Percentiles rank a stretch among this genome's conserved stretches.
These are phyloP conservation scores for Mallotus japonicus DNA, from an alignment of 441 rosid genomes.

Conservation along the genomic window DNA sequence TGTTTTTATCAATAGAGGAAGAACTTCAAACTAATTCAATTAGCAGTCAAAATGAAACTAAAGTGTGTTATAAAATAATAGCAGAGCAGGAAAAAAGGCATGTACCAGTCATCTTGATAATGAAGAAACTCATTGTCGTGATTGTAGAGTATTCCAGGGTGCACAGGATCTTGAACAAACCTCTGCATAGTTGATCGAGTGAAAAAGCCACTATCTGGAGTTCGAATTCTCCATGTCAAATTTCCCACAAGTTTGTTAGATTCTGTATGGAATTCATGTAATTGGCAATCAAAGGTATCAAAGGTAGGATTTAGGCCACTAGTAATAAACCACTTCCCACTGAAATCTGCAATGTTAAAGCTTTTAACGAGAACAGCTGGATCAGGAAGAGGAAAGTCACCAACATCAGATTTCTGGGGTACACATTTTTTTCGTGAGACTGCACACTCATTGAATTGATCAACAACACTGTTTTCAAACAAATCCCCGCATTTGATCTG, in stretches of 20 bases:
- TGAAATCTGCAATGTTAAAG: conserved; percentile 73
- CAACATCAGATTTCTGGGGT: conserved; percentile 79
- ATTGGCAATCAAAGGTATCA: conserved; percentile 80
- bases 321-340: conserved; percentile 83
- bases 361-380: conserved; percentile 69
- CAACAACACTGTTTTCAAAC: conserved; percentile 79
- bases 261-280: conserved; percentile 84
- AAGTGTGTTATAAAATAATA: not conserved
- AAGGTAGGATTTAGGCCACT: conserved; percentile 93
- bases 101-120: conserved; percentile 96
- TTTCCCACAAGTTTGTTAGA: conserved; percentile 68
- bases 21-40: not conserved
- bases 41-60: not conserved
- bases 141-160: conserved; percentile 74
- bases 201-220: conserved; percentile 78
- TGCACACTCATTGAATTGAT: conserved; percentile 91
- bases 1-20: not conserved
- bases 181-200: conserved; percentile 66
- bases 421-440: conserved; percentile 90
- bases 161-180: conserved; percentile 75
- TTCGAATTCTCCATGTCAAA: conserved; percentile 78
- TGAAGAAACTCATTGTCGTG: conserved; percentile 93
- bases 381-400: conserved; percentile 87
- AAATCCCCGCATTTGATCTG: conserved; percentile 94
- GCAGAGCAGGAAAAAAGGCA: conserved; percentile 8